Evolutionary conservation across 129 eudicot species (phyloP), one percentile per base, ranked within the genome.

Genomic region (Pittosporum tobira): DNA sequence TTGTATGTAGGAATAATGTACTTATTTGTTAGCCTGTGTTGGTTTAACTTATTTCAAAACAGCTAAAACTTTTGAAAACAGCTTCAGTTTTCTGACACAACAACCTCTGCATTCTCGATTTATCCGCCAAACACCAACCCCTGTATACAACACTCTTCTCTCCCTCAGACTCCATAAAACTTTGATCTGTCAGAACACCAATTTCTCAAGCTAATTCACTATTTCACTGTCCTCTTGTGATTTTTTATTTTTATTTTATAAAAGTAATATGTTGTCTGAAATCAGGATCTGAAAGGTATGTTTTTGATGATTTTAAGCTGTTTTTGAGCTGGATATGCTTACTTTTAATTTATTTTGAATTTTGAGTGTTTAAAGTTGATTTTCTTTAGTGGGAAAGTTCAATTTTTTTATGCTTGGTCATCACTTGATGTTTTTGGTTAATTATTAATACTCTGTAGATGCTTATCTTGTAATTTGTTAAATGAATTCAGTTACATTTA

Each of bases 31-130:
- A n/a, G n/a, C n/a, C n/a, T n/a, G n/a, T n/a, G n/a, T n/a, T n/a
- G n/a, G n/a, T n/a, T n/a, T n/a, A n/a, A n/a, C n/a, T n/a, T n/a
- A n/a, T n/a, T n/a, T n/a, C n/a, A n/a, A n/a, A n/a, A n/a, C n/a
- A n/a, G n/a, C n/a, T n/a, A n/a, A n/a, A n/a, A n/a, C 19, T 45
- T 23, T 11, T 22, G 0, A 14, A 48, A 40, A n/a, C n/a, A n/a
- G n/a, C n/a, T 27, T 46, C 34, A n/a, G 27, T n/a, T n/a, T 68
- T 68, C 66, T 59, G 73, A 68, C 54, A 49, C 73, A 37, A 56
- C 55, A 59, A 59, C 65, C 40, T 42, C n/a, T 25, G 27, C 51
- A 24, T 62, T 37, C 73, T 67, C 37, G 72, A 31, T 45, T 27
- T 29, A 57, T 67, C 57, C 72, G 72, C 64, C 72, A 29, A 31